A percentile compares a stretch with the other conserved stretches of the same genome.
phyloP scores from a whole-genome alignment of 2,329 filamentous ascomycete species.

The Colletotrichum nymphaeae region DNA sequence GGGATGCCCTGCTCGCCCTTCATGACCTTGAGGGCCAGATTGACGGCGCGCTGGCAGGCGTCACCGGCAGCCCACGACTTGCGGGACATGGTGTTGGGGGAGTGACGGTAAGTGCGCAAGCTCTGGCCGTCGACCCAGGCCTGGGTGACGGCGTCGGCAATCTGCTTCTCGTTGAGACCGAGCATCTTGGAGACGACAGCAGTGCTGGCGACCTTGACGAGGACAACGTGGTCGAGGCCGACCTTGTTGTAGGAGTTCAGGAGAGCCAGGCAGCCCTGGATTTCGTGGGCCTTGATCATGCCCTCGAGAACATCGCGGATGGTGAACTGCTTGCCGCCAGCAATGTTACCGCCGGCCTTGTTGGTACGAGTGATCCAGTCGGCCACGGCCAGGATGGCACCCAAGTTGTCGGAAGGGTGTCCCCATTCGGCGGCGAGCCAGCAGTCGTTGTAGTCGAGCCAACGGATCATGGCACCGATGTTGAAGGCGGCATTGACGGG shows the following conservation, averaged over 20 bases:
- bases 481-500: constrained; percentile 98
- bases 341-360: constrained; percentile 80
- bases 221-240: constrained; percentile 95
- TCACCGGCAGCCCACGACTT: constrained; percentile 99
- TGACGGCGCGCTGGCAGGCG: constrained; percentile 94
- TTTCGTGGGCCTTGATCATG: constrained; percentile 99
- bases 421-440: constrained; percentile 99
- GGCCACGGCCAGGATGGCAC: constrained; percentile 94
- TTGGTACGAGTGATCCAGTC: constrained; percentile 97
- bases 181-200: constrained; percentile 97
- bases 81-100: constrained; percentile 98
- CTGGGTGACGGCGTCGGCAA: constrained; percentile 94
- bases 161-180: constrained; percentile 88
- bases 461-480: constrained; percentile 98
- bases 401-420: constrained; percentile 97
- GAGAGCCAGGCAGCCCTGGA: constrained; percentile 95
- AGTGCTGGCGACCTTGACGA: constrained; percentile 96
- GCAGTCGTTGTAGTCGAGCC: constrained; percentile 99
- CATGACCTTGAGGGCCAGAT: constrained; percentile 89
- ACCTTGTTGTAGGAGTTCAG: constrained; percentile 99
- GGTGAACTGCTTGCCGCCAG: constrained; percentile 88
- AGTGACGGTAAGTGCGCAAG: constrained; percentile 96
- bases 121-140: constrained; percentile 98
- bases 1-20: constrained; percentile 92
- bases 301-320: constrained; percentile 92